A percentile compares a stretch with the other conserved stretches of the same genome.
Conservation (phyloP, 768 basidiomycete species). For the Tulasnella sp. region DNA sequence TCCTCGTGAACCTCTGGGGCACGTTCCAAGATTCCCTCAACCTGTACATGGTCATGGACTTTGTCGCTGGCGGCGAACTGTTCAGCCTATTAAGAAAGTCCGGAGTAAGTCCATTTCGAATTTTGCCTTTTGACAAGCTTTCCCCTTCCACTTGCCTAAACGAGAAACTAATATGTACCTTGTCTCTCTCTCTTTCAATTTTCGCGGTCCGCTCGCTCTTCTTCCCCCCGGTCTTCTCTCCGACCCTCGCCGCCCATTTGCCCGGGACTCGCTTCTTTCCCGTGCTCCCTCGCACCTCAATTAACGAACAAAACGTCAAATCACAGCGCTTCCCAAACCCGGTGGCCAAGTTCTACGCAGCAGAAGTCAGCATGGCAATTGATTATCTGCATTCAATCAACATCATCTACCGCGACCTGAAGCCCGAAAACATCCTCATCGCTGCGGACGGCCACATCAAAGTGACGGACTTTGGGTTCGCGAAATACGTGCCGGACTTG, state of each 20-base stretch:
- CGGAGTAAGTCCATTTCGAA: conserved; percentile 58
- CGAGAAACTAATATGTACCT: conserved; percentile 12
- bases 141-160: background rate
- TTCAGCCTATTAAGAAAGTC: conserved; percentile 92
- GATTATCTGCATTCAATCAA: conserved; percentile 84
- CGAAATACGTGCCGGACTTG: conserved; percentile 81
- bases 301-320: background rate
- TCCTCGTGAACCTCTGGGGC: conserved; percentile 97
- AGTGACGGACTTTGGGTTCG: conserved; percentile 96
- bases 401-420: conserved; percentile 96
- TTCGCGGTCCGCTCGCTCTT: background rate
- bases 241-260: conserved; percentile 23
- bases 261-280: background rate
- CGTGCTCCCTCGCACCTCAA: too few relatives aligned
- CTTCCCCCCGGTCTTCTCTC: background rate
- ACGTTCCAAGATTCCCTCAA: conserved; percentile 90
- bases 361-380: conserved; percentile 90
- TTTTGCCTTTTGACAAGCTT: conserved; percentile 11
- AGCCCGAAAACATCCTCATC: conserved; percentile 95
- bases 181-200: background rate
- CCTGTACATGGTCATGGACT: conserved; percentile 98
- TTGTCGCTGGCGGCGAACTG: conserved; percentile 94
- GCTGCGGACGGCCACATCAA: conserved; percentile 96
- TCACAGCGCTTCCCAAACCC: conserved; percentile 90
- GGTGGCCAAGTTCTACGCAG: conserved; percentile 97